phyloP scores from a whole-genome alignment of 805 yeast species.

The Kazachstania viticola region DNA sequence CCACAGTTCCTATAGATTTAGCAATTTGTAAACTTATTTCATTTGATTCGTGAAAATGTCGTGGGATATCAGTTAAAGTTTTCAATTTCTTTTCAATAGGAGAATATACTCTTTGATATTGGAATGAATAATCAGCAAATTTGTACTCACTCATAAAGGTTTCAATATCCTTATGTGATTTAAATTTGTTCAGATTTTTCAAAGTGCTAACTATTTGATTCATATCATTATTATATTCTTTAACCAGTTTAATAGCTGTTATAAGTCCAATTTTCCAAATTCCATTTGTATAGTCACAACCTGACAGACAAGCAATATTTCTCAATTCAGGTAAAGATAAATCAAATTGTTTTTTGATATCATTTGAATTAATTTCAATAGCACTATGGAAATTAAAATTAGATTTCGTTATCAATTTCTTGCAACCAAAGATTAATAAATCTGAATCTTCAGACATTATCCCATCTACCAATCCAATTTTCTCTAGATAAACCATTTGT shows the following conservation, averaged over 20 bases:
- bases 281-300: conserved; percentile 91
- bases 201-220: conserved; percentile 10
- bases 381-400: conserved; percentile 57
- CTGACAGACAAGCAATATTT: conserved; percentile 71
- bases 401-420: conserved; percentile 61
- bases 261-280: conserved; percentile 66
- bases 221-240: conserved; percentile 18
- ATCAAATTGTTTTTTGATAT: conserved; percentile 35
- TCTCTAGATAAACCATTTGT: conserved; percentile 82
- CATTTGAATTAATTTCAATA: conserved; percentile 47
- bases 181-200: conserved; percentile 37
- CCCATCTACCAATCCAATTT: conserved; percentile 61
- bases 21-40: background rate
- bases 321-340: conserved; percentile 40
- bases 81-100: conserved; percentile 38
- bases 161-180: conserved; percentile 16
- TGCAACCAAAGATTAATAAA: conserved; percentile 75
- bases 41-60: no score
- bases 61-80: conserved; percentile 46
- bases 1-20: conserved; percentile 1
- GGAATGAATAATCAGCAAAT: conserved; percentile 77
- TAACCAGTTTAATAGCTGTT: conserved; percentile 52
- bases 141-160: conserved; percentile 44
- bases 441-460: conserved; percentile 91
- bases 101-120: conserved; percentile 72